A percentile compares a stretch with the other conserved stretches of the same genome.
phyloP scores from a whole-genome alignment of 1,284 basidiomycete species.

The Moniliella sp. region DNA sequence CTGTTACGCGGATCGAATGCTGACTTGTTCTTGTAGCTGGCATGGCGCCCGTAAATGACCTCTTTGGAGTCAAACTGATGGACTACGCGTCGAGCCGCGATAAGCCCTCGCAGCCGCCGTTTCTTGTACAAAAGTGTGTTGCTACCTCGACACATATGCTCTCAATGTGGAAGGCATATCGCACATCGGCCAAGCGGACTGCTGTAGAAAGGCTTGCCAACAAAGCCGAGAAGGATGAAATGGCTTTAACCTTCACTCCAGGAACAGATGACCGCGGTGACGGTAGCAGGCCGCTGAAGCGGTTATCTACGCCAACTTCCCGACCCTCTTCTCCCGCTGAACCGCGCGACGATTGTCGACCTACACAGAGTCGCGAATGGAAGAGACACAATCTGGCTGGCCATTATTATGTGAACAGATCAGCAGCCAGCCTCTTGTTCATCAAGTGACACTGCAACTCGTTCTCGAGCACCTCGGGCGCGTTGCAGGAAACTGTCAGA shows the following conservation, averaged over 20 bases:
- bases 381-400: too few relatives aligned
- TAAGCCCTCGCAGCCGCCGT: conserved; percentile 41
- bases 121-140: conserved; percentile 64
- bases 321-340: conserved; percentile 48
- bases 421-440: too few relatives aligned
- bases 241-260: conserved; percentile 54
- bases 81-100: conserved; percentile 71
- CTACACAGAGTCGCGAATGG: too few relatives aligned
- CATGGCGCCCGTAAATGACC: conserved; percentile 60
- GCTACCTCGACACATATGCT: conserved; percentile 53
- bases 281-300: conserved; percentile 77
- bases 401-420: too few relatives aligned
- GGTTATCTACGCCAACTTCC: conserved; percentile 74
- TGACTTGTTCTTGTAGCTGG: conserved; percentile 43
- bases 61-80: conserved; percentile 72
- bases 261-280: conserved; percentile 62
- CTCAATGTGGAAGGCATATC: conserved; percentile 41
- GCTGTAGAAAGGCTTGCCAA: conserved; percentile 65
- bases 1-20: too few relatives aligned
- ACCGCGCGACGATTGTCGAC: too few relatives aligned
- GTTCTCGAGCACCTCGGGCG: too few relatives aligned
- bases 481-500: too few relatives aligned
- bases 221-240: conserved; percentile 70
- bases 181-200: conserved; percentile 51
- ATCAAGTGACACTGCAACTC: too few relatives aligned